phyloP scores from a whole-genome alignment of 768 basidiomycete genomes.

The Glaciozyma martinii region DNA sequence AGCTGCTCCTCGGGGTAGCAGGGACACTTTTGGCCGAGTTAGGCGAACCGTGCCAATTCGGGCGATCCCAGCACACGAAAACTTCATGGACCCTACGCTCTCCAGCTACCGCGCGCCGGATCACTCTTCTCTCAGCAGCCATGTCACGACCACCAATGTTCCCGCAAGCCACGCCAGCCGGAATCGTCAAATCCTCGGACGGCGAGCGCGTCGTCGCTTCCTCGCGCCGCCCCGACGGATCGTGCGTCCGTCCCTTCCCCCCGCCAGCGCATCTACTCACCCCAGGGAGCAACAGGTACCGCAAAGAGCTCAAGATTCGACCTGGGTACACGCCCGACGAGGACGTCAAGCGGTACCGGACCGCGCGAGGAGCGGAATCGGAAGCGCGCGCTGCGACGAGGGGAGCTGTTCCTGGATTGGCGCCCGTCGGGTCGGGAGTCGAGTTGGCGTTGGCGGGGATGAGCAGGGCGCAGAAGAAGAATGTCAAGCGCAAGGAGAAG shows the following conservation, averaged over 20 bases:
- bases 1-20: too few relatives aligned
- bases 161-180: not conserved
- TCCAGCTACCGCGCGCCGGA: too few relatives aligned
- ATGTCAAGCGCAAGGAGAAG: slow-evolving; percentile 8
- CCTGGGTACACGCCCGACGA: slow-evolving; percentile 25
- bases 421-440: not conserved
- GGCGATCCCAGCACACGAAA: too few relatives aligned
- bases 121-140: not conserved
- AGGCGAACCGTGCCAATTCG: too few relatives aligned
- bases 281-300: not conserved
- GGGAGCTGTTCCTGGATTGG: not conserved
- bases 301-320: slow-evolving; percentile 24
- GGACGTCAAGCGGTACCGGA: slow-evolving; percentile 16
- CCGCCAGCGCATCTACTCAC: not conserved
- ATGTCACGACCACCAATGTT: slow-evolving; percentile 7
- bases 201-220: slow-evolving; percentile 20
- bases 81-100: too few relatives aligned
- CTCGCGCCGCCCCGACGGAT: slow-evolving; percentile 19
- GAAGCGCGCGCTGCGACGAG: not conserved
- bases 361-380: not conserved
- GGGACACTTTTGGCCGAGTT: too few relatives aligned
- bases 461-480: slow-evolving; percentile 14
- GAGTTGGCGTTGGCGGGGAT: not conserved
- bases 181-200: slow-evolving; percentile 1
- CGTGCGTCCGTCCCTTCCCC: slow-evolving; percentile 1